Conservation (phyloP, 257 asterid genomes). For the Gardenia jasminoides region DNA sequence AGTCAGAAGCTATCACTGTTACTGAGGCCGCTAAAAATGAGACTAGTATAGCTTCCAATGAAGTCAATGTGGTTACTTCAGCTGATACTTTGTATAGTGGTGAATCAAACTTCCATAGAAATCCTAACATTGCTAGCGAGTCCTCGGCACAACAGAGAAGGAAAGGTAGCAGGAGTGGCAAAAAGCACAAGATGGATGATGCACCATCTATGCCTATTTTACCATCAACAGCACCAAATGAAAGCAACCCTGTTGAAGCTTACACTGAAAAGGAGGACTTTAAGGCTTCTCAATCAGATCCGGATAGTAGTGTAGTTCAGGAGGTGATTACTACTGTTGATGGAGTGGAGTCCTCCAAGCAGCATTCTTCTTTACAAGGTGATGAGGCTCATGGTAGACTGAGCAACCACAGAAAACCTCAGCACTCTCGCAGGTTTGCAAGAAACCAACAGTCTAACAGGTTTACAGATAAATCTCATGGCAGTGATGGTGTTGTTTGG, state of each 20-base stretch:
- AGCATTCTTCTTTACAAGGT: slow-evolving; percentile 34
- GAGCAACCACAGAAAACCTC: slow-evolving; percentile 56
- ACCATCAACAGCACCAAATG: slow-evolving; percentile 31
- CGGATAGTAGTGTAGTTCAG: slow-evolving; percentile 32
- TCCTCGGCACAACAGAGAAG: slow-evolving; percentile 52
- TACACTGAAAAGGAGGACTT: slow-evolving; percentile 35
- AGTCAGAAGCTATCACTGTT: slow-evolving; percentile 27
- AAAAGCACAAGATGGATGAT: slow-evolving; percentile 57
- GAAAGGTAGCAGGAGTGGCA: slow-evolving; percentile 51
- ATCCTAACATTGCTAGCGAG: slow-evolving; percentile 32
- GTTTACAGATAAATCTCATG: slow-evolving; percentile 55
- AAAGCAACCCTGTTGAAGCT: slow-evolving; percentile 29
- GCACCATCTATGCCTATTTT: slow-evolving; percentile 29
- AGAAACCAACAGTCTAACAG: slow-evolving; percentile 63
- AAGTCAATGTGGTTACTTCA: slow-evolving; percentile 32
- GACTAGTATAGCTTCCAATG: slow-evolving; percentile 28
- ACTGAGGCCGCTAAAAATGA: slow-evolving; percentile 36
- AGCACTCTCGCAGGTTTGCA: slow-evolving; percentile 52
- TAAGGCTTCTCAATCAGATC: slow-evolving; percentile 36
- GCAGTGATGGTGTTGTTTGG: slow-evolving; percentile 74
- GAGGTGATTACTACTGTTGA: slow-evolving; percentile 31
- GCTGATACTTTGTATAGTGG: slow-evolving; percentile 33
- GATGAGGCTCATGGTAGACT: slow-evolving; percentile 57
- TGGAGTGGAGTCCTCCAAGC: slow-evolving; percentile 40
- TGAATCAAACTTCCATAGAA: slow-evolving; percentile 36